Evolutionary conservation across 306 rosid genomes (phyloP).

Genomic region (Glycine soja): DNA sequence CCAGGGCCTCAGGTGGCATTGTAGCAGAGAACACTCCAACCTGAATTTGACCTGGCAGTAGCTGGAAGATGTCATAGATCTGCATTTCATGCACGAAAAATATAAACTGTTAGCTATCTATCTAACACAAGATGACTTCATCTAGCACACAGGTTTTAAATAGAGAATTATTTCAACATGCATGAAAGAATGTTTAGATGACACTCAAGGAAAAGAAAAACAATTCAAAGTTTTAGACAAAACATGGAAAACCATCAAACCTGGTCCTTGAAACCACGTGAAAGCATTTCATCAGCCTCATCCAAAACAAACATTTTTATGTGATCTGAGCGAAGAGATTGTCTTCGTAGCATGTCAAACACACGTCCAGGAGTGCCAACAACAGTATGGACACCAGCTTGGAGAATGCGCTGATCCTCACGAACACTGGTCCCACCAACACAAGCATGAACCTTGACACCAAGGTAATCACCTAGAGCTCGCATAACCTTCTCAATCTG

Average conservation of each 20-base stretch:
- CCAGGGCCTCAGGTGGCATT: slow-evolving; percentile 97
- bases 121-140: neutral
- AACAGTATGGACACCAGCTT: slow-evolving; percentile 91
- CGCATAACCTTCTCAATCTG: slow-evolving; percentile 99
- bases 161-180: neutral
- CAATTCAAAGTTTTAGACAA: neutral
- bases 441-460: slow-evolving; percentile 95
- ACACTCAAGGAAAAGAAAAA: neutral
- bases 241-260: slow-evolving; percentile 49
- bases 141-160: neutral
- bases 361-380: slow-evolving; percentile 99
- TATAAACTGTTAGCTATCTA: neutral
- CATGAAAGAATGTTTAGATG: slow-evolving; percentile 51
- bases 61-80: slow-evolving; percentile 96
- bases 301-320: slow-evolving; percentile 94
- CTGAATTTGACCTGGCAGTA: slow-evolving; percentile 81
- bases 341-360: slow-evolving; percentile 90
- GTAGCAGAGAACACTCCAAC: slow-evolving; percentile 98
- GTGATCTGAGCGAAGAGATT: slow-evolving; percentile 80
- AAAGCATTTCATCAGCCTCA: slow-evolving; percentile 99
- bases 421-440: slow-evolving; percentile 99
- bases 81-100: slow-evolving; percentile 43
- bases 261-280: slow-evolving; percentile 99
- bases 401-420: slow-evolving; percentile 97
- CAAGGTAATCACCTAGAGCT: slow-evolving; percentile 96